Percentiles rank a stretch among this genome's conserved stretches.
phyloP scores from a whole-genome alignment of 2,329 filamentous ascomycete species.

The Colletotrichum agaves region DNA sequence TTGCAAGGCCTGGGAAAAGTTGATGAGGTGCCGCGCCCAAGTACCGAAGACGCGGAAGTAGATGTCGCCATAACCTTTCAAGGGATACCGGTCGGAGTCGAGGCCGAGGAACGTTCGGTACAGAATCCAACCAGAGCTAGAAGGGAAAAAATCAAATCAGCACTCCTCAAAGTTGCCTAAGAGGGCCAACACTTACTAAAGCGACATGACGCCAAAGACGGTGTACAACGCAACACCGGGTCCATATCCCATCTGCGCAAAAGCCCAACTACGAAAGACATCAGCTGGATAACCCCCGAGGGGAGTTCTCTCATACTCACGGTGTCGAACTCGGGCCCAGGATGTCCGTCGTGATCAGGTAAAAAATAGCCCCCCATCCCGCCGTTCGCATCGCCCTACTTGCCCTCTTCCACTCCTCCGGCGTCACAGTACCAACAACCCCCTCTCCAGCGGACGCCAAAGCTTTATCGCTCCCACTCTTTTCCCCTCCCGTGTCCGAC shows the following conservation, averaged over 20 bases:
- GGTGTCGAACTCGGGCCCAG: conserved; percentile 55
- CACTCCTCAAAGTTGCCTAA: background rate
- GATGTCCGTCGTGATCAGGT: conserved; percentile 61
- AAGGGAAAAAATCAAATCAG: no score
- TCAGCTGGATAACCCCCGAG: background rate
- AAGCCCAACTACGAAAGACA: conserved; percentile 30
- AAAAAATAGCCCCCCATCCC: conserved; percentile 58
- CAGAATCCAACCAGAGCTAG: conserved; percentile 58
- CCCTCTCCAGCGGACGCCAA: background rate
- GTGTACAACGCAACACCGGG: conserved; percentile 59
- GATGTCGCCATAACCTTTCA: conserved; percentile 59
- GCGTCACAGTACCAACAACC: conserved; percentile 36
- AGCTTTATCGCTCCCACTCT: conserved; percentile 14
- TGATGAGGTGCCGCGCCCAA: conserved; percentile 57
- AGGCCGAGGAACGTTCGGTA: conserved; percentile 57
- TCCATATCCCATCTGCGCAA: conserved; percentile 51
- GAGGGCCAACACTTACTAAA: background rate
- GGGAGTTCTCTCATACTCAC: conserved; percentile 38
- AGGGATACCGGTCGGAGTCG: conserved; percentile 58
- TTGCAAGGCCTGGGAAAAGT: conserved; percentile 59
- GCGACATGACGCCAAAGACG: conserved; percentile 51
- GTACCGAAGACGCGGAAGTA: conserved; percentile 60
- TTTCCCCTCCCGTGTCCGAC: background rate
- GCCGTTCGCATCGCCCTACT: conserved; percentile 58
- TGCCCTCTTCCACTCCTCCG: conserved; percentile 58